These are phyloP conservation scores for Phytophthora citricola DNA, from an alignment of 352 stramenopile species.

Conservation along the genomic window DNA sequence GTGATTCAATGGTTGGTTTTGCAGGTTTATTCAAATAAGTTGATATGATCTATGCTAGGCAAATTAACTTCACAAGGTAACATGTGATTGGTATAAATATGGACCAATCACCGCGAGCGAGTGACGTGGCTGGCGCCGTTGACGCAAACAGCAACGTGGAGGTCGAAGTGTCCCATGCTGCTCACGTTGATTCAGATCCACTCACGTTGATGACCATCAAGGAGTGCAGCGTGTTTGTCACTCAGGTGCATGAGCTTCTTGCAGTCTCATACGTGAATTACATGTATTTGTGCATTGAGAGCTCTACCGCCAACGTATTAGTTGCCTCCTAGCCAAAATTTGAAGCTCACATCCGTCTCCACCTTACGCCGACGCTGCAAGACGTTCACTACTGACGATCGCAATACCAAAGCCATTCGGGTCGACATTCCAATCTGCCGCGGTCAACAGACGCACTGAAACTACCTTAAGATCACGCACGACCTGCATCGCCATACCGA, in stretches of 20 bases:
- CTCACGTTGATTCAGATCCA: conserved; percentile 6
- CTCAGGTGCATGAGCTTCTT: not conserved
- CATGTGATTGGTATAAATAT: conserved; percentile 4
- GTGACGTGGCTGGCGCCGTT: conserved; percentile 29
- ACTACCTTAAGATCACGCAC: conserved; percentile 53
- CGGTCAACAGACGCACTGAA: conserved; percentile 59
- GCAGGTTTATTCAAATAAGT: not conserved
- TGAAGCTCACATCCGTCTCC: conserved; percentile 5
- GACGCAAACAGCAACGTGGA: conserved; percentile 31
- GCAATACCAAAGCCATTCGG: conserved; percentile 66
- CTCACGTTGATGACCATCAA: not conserved
- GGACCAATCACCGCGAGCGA: conserved; percentile 15
- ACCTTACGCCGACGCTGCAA: conserved; percentile 23
- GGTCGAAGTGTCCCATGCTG: conserved; percentile 18
- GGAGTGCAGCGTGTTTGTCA: not conserved
- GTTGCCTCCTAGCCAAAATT: conserved; percentile 3
- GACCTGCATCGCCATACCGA: conserved; percentile 80
- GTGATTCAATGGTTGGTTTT: not conserved
- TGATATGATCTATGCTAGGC: not conserved
- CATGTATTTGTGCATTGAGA: conserved; percentile 8
- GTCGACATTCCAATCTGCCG: conserved; percentile 48
- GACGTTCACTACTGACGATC: conserved; percentile 35
- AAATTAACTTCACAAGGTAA: not conserved
- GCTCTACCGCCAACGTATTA: conserved; percentile 6
- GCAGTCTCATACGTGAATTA: not conserved